Evolutionary conservation across 2,329 filamentous ascomycete species (phyloP).

Genomic region (Colletotrichum costaricense): DNA sequence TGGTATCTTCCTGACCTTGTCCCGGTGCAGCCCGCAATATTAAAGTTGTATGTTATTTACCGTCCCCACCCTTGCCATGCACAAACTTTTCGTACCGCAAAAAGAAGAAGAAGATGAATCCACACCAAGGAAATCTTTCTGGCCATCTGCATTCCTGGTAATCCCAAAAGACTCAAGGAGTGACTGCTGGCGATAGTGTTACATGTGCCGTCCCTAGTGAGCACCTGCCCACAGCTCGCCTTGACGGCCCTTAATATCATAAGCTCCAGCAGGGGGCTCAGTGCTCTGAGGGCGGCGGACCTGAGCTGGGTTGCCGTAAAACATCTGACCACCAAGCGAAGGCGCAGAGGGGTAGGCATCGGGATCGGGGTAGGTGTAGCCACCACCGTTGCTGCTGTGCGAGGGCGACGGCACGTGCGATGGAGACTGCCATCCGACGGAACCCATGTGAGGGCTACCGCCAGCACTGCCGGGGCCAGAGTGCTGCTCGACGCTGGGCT

Average conservation of each 20-base stretch:
- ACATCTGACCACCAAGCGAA: constrained; percentile 73
- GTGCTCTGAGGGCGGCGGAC: constrained; percentile 81
- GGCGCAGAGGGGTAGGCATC: constrained; percentile 75
- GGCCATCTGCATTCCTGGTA: neutral
- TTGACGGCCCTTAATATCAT: constrained; percentile 70
- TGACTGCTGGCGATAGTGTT: neutral
- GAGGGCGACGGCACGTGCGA: constrained; percentile 79
- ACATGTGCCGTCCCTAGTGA: constrained; percentile 48
- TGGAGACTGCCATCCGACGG: constrained; percentile 88
- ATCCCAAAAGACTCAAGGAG: neutral
- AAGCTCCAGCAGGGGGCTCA: constrained; percentile 70
- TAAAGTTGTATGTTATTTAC: constrained; percentile 38
- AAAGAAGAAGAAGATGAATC: neutral
- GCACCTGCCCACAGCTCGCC: constrained; percentile 64
- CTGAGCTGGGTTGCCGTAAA: constrained; percentile 73
- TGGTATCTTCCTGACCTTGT: constrained; percentile 32
- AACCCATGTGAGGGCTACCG: constrained; percentile 87
- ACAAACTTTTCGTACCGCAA: constrained; percentile 30
- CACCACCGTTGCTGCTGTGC: constrained; percentile 65
- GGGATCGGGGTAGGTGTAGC: constrained; percentile 85
- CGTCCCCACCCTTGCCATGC: constrained; percentile 34
- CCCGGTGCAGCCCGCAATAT: constrained; percentile 32
- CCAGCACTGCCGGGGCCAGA: constrained; percentile 75
- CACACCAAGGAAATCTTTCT: neutral
- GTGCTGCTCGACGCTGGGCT: constrained; percentile 85